Percentiles rank a stretch among this genome's conserved stretches.
Evolutionary conservation across 768 basidiomycete genomes (phyloP).

Genomic region (Phlebiopsis gigantea): DNA sequence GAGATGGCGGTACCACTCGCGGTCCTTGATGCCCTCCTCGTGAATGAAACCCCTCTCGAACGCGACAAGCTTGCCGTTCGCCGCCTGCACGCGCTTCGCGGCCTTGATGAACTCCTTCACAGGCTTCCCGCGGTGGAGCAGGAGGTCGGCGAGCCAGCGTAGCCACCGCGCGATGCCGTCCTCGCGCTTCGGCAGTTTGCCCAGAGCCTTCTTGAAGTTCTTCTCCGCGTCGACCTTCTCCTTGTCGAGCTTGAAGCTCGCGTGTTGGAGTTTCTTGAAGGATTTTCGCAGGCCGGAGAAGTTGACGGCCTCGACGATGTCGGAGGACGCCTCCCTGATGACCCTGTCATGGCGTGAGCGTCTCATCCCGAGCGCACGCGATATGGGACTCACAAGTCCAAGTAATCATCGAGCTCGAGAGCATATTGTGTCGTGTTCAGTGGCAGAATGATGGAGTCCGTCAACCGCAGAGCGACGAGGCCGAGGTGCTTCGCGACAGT

Average conservation of each 20-base stretch:
- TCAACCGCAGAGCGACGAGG: conserved; percentile 45
- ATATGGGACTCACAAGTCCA: conserved; percentile 37
- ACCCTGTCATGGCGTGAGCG: conserved; percentile 1
- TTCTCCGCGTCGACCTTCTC: conserved; percentile 25
- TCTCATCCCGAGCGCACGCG: no score
- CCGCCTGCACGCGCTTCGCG: conserved; percentile 48
- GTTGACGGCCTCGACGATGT: conserved; percentile 13
- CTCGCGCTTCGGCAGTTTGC: conserved; percentile 8
- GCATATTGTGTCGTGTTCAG: conserved; percentile 68
- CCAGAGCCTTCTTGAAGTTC: conserved; percentile 21
- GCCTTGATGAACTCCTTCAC: conserved; percentile 47
- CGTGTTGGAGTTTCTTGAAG: conserved; percentile 19
- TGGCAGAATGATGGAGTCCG: conserved; percentile 53
- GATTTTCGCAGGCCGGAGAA: conserved; percentile 20
- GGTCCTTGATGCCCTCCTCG: conserved; percentile 66
- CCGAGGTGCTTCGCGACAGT: conserved; percentile 55
- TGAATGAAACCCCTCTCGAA: conserved; percentile 83
- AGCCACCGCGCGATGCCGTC: conserved; percentile 4
- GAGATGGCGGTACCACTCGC: conserved; percentile 84
- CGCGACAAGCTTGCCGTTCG: conserved; percentile 56
- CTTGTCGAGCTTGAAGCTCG: conserved; percentile 20
- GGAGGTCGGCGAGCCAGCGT: not conserved
- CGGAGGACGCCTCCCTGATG: not conserved
- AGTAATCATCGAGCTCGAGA: conserved; percentile 46
- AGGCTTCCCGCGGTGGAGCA: conserved; percentile 4